Conservation (phyloP, 345 rosid genomes). For the Moringa oleifera region DNA sequence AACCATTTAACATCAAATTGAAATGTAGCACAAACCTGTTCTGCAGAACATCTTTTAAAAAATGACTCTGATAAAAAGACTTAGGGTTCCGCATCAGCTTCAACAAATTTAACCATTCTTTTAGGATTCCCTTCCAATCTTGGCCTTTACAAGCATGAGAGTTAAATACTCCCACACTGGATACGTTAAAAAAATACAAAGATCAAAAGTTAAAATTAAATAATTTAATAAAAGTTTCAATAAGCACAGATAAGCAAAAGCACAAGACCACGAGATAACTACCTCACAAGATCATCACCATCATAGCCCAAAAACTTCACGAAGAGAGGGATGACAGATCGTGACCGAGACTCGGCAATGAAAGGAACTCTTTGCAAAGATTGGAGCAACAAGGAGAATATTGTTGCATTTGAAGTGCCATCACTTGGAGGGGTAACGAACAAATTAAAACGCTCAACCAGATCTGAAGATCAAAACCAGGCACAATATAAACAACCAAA, state of each 20-base stretch:
- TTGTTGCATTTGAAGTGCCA: conserved; percentile 39
- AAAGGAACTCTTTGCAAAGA: conserved; percentile 61
- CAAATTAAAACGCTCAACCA: conserved; percentile 43
- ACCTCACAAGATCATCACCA: conserved; percentile 49
- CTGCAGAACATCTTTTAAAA: conserved; percentile 66
- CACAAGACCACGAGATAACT: conserved; percentile 16
- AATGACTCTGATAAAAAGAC: conserved; percentile 50
- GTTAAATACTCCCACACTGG: conserved; percentile 62
- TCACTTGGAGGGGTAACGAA: conserved; percentile 49
- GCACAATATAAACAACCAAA: conserved; percentile 6
- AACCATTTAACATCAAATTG: neutral
- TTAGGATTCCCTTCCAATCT: conserved; percentile 70
- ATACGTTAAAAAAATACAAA: conserved; percentile 7
- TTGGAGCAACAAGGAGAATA: conserved; percentile 61
- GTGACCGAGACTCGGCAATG: conserved; percentile 63
- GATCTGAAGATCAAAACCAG: conserved; percentile 44
- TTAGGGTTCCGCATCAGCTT: conserved; percentile 64
- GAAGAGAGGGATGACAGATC: conserved; percentile 64
- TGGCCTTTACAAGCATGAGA: conserved; percentile 55
- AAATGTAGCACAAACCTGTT: conserved; percentile 52
- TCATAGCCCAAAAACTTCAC: conserved; percentile 77
- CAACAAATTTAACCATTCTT: conserved; percentile 81
- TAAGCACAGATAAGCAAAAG: too few species aligned
- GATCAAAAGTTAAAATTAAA: conserved; percentile 4
- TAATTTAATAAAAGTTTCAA: neutral